Percentiles rank a stretch among this genome's conserved stretches.
Conservation (phyloP, 2,329 filamentous ascomycete genomes). For the Paecilomyces niveus region DNA sequence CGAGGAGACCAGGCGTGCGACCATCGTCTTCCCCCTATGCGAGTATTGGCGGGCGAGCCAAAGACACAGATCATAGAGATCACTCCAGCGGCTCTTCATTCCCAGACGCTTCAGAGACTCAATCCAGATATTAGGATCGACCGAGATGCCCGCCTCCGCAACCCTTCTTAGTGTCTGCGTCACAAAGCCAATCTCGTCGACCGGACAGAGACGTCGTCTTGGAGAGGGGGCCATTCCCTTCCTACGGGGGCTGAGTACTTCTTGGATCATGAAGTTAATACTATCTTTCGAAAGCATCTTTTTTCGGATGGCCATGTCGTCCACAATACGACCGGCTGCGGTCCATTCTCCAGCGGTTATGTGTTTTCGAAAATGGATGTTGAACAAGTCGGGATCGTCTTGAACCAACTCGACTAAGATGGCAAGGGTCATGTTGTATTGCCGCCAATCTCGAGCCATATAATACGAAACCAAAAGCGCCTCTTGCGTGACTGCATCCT, state of each 20-base stretch:
- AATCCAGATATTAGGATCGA: slow-evolving; percentile 44
- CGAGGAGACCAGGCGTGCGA: slow-evolving; percentile 7
- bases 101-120: slow-evolving; percentile 55
- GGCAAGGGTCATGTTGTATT: slow-evolving; percentile 50
- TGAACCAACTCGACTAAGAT: slow-evolving; percentile 39
- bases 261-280: slow-evolving; percentile 35
- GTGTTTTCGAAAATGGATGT: slow-evolving; percentile 35
- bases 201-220: slow-evolving; percentile 20
- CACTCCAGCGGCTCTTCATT: slow-evolving; percentile 46
- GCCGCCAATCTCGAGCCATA: slow-evolving; percentile 42
- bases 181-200: slow-evolving; percentile 37
- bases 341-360: slow-evolving; percentile 24
- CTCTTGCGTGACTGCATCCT: slow-evolving; percentile 49
- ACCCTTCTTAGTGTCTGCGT: slow-evolving; percentile 43
- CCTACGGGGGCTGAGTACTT: slow-evolving; percentile 23
- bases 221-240: slow-evolving; percentile 15
- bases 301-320: slow-evolving; percentile 44
- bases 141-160: slow-evolving; percentile 36
- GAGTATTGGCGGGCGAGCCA: slow-evolving; percentile 44
- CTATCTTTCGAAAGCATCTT: slow-evolving; percentile 38
- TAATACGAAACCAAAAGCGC: slow-evolving; percentile 48
- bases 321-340: slow-evolving; percentile 26
- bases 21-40: slow-evolving; percentile 5
- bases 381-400: slow-evolving; percentile 22
- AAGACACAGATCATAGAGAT: slow-evolving; percentile 45